Evolutionary conservation across 2,329 filamentous ascomycete genomes (phyloP).

Genomic region (Dactylellina leptospora): DNA sequence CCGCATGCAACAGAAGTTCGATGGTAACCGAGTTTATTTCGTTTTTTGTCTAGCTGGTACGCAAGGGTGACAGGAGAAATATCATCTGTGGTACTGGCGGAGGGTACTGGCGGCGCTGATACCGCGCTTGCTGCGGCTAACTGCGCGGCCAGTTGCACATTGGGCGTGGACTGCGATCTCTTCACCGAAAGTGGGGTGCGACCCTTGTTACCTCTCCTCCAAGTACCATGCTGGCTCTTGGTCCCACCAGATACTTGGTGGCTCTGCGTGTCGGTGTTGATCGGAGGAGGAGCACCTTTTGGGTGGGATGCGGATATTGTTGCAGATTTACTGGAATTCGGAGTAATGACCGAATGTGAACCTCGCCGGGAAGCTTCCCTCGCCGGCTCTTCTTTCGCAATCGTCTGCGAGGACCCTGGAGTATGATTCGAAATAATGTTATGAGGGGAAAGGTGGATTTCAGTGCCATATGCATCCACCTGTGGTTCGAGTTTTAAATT

Average conservation of each 20-base stretch:
- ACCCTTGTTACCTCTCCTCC: slow-evolving; percentile 51
- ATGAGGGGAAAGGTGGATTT: slow-evolving; percentile 5
- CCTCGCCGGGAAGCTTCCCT: slow-evolving; percentile 3
- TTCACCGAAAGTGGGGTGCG: slow-evolving; percentile 54
- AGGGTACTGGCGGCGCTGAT: slow-evolving; percentile 45
- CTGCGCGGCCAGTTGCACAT: slow-evolving; percentile 56
- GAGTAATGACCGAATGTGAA: slow-evolving; percentile 8
- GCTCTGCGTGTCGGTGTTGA: slow-evolving; percentile 48
- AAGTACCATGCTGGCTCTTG: slow-evolving; percentile 47
- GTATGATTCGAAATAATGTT: slow-evolving; percentile 5
- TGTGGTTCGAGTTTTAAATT: slow-evolving; percentile 28
- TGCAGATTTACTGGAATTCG: slow-evolving; percentile 23
- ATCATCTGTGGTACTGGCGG: slow-evolving; percentile 47
- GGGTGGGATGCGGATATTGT: slow-evolving; percentile 33
- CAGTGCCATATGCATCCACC: slow-evolving; percentile 10
- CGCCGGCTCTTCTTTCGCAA: slow-evolving; percentile 34
- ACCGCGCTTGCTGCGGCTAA: slow-evolving; percentile 53
- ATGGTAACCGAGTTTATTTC: slow-evolving; percentile 95
- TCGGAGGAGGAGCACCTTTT: slow-evolving; percentile 37
- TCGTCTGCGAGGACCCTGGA: slow-evolving; percentile 1
- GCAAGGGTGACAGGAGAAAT: slow-evolving; percentile 51
- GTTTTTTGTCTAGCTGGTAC: slow-evolving; percentile 70
- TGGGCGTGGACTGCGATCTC: slow-evolving; percentile 57
- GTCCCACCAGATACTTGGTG: slow-evolving; percentile 31
- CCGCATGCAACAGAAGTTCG: slow-evolving; percentile 93